phyloP scores from a whole-genome alignment of 2,329 filamentous ascomycete genomes.

The Diaporthe vexans region DNA sequence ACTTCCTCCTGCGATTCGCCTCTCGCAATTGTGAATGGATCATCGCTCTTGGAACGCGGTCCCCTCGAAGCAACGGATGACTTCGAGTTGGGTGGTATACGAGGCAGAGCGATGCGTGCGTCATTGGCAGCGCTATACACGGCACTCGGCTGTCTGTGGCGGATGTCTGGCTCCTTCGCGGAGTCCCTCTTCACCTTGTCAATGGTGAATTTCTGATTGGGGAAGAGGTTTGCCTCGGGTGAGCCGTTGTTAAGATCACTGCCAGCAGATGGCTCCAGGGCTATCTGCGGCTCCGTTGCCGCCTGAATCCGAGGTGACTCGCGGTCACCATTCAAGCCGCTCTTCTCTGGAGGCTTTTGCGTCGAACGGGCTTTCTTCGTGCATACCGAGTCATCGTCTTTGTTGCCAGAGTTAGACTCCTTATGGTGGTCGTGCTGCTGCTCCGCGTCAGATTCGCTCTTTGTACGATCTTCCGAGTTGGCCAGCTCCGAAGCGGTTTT shows the following conservation, averaged over 20 bases:
- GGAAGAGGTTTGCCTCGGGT: slow-evolving; percentile 30
- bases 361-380: slow-evolving; percentile 40
- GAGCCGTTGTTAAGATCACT: slow-evolving; percentile 11
- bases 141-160: slow-evolving; percentile 1
- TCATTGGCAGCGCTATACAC: background rate
- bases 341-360: slow-evolving; percentile 31
- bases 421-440: background rate
- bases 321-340: slow-evolving; percentile 3
- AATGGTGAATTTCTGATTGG: slow-evolving; percentile 38
- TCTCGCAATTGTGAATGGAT: slow-evolving; percentile 19
- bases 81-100: slow-evolving; percentile 20
- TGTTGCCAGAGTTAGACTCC: slow-evolving; percentile 45
- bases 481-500: background rate
- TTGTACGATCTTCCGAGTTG: background rate
- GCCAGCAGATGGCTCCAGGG: slow-evolving; percentile 25
- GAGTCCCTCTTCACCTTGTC: slow-evolving; percentile 35
- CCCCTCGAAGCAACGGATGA: slow-evolving; percentile 9
- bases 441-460: background rate
- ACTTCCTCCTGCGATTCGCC: background rate
- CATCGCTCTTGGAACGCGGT: slow-evolving; percentile 13
- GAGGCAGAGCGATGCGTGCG: slow-evolving; percentile 34
- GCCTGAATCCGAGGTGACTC: background rate
- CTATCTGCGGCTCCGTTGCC: slow-evolving; percentile 18
- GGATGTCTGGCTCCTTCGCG: background rate
- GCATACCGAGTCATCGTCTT: slow-evolving; percentile 53